phyloP scores from a whole-genome alignment of 2,329 filamentous ascomycete genomes.

The Stenocarpella maydis region DNA sequence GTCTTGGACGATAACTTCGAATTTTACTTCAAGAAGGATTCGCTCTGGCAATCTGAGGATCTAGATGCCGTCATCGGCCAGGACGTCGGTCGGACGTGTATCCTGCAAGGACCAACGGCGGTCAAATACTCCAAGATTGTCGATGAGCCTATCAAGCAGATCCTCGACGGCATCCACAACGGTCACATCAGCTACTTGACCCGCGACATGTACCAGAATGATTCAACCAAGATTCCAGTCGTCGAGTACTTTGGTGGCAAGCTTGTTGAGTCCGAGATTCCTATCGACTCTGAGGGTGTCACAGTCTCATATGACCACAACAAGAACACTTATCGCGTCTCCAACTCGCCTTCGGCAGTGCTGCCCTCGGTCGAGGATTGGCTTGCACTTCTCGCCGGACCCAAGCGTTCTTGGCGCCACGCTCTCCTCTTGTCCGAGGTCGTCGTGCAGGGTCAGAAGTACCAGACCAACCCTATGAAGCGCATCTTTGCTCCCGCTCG shows the following conservation, averaged over 20 bases:
- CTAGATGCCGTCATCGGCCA: conserved; percentile 94
- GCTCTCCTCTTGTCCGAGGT: conserved; percentile 94
- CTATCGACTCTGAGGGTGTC: conserved; percentile 84
- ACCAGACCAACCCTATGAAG: conserved; percentile 95
- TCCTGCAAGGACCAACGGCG: conserved; percentile 93
- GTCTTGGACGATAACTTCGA: conserved; percentile 97
- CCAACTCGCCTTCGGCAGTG: conserved; percentile 74
- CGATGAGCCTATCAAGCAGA: conserved; percentile 94
- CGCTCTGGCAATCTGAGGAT: conserved; percentile 98
- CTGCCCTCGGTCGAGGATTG: conserved; percentile 85
- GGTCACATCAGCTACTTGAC: conserved; percentile 84
- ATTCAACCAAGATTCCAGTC: conserved; percentile 78
- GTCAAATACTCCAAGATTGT: conserved; percentile 88
- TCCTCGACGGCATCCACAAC: conserved; percentile 89
- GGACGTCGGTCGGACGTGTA: conserved; percentile 95
- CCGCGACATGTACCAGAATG: conserved; percentile 79
- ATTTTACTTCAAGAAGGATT: conserved; percentile 99
- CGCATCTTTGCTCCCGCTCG: conserved; percentile 87
- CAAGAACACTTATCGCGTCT: conserved; percentile 86
- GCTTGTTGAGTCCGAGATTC: conserved; percentile 74
- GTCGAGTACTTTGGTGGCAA: conserved; percentile 97
- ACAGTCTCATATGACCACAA: conserved; percentile 80
- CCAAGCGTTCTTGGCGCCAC: conserved; percentile 89
- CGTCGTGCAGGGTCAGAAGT: conserved; percentile 93
- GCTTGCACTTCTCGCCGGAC: conserved; percentile 87